Conservation (phyloP, 2,329 filamentous ascomycete genomes). For the Aspergillus sp. region DNA sequence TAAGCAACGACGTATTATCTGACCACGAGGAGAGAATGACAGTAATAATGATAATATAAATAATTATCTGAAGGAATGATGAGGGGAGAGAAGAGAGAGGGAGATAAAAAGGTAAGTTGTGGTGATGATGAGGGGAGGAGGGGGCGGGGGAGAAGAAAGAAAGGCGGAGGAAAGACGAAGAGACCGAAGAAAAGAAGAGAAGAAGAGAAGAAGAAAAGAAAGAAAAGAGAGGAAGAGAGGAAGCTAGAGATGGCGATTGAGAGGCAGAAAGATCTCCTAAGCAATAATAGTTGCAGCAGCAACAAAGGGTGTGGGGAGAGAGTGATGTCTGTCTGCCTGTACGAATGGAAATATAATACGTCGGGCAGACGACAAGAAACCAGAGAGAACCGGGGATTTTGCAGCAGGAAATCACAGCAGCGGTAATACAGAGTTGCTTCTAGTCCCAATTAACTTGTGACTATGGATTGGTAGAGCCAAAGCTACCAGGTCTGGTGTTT, state of each 20-base stretch:
- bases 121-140: constrained; percentile 8
- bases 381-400: no score
- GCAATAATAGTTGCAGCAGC: constrained; percentile 2
- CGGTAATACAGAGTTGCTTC: no score
- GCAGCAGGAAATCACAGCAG: no score
- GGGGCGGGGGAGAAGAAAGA: constrained; percentile 12
- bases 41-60: constrained; percentile 26
- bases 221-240: constrained; percentile 3
- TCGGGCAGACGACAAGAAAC: no score
- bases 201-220: constrained; percentile 8
- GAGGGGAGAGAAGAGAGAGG: constrained; percentile 25
- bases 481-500: no score
- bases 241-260: constrained; percentile 1
- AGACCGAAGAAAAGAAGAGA: constrained; percentile 10
- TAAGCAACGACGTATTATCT: constrained; percentile 1
- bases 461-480: no score
- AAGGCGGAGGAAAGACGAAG: constrained; percentile 18
- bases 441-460: no score
- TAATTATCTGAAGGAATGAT: constrained; percentile 40
- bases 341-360: no score
- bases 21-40: constrained; percentile 24
- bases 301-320: constrained; percentile 4
- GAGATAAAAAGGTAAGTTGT: no score
- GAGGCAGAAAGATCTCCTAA: not conserved
- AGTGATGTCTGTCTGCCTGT: not conserved